phyloP scores from a whole-genome alignment of 164 flowering plant genomes.

The Stephania cephalantha region DNA sequence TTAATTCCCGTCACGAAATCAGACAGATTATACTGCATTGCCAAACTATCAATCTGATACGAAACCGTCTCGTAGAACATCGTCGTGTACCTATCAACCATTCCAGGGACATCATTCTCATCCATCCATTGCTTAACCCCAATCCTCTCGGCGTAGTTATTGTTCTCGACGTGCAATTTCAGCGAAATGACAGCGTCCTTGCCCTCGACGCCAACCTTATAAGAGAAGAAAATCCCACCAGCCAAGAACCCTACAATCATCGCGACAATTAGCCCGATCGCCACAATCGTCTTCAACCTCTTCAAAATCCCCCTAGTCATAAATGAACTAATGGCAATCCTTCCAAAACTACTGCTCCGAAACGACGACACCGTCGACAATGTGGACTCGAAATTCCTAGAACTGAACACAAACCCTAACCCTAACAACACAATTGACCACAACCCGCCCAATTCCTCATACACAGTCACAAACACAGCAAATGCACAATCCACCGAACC shows the following conservation, averaged over 20 bases:
- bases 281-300: slow-evolving; percentile 73
- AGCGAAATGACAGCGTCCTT: slow-evolving; percentile 79
- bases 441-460: slow-evolving; percentile 53
- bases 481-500: slow-evolving; percentile 75
- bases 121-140: slow-evolving; percentile 94
- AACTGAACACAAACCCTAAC: slow-evolving; percentile 46
- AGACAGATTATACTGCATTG: slow-evolving; percentile 82
- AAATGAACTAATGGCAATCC: slow-evolving; percentile 42
- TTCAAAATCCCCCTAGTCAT: slow-evolving; percentile 60
- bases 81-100: slow-evolving; percentile 69
- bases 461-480: slow-evolving; percentile 59
- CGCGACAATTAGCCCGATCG: slow-evolving; percentile 69
- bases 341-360: slow-evolving; percentile 45
- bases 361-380: slow-evolving; percentile 58
- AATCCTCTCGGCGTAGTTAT: slow-evolving; percentile 73
- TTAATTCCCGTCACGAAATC: slow-evolving; percentile 76
- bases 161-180: slow-evolving; percentile 71
- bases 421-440: slow-evolving; percentile 49
- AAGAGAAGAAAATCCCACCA: slow-evolving; percentile 73
- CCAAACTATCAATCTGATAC: slow-evolving; percentile 71
- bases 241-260: slow-evolving; percentile 66
- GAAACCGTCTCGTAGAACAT: slow-evolving; percentile 61
- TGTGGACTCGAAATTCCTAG: slow-evolving; percentile 47
- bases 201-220: slow-evolving; percentile 89
- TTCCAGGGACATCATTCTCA: slow-evolving; percentile 79